A percentile compares a stretch with the other conserved stretches of the same genome.
phyloP scores from a whole-genome alignment of 2,329 filamentous ascomycete genomes.

The Clarireedia homoeocarpa region DNA sequence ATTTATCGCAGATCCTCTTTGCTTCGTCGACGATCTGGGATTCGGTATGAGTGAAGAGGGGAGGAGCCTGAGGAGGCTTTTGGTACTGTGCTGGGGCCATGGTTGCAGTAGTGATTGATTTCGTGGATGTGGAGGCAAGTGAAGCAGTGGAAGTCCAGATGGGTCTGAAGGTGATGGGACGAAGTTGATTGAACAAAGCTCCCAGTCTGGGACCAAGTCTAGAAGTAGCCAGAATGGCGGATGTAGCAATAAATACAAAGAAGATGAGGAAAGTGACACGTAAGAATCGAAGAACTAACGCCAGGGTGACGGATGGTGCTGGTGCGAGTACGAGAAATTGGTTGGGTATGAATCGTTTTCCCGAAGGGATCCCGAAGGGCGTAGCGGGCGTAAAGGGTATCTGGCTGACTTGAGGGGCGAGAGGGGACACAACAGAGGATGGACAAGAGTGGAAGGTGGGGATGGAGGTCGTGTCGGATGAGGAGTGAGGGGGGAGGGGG shows the following conservation, averaged over 20 bases:
- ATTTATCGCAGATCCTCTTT: constrained; percentile 54
- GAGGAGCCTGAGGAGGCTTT: constrained; percentile 70
- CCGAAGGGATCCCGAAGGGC: too few relatives aligned
- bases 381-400: too few relatives aligned
- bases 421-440: too few relatives aligned
- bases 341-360: neutral
- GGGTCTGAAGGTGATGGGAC: constrained; percentile 21
- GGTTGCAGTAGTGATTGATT: constrained; percentile 39
- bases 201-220: constrained; percentile 42
- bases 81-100: constrained; percentile 63
- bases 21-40: constrained; percentile 60
- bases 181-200: constrained; percentile 49
- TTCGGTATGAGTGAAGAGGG: constrained; percentile 68
- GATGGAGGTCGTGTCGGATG: too few relatives aligned
- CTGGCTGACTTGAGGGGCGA: too few relatives aligned
- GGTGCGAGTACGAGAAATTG: neutral
- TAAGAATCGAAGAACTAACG: constrained; percentile 12
- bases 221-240: constrained; percentile 59
- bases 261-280: constrained; percentile 42
- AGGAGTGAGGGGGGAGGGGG: too few relatives aligned
- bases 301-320: neutral
- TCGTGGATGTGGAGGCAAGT: neutral
- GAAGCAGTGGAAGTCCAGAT: constrained; percentile 1
- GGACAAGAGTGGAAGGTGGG: neutral
- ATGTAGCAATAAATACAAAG: constrained; percentile 46